These are phyloP conservation scores for Balamuthia mandrillaris DNA, from an alignment of 208 protist genomes.

Conservation along the genomic window DNA sequence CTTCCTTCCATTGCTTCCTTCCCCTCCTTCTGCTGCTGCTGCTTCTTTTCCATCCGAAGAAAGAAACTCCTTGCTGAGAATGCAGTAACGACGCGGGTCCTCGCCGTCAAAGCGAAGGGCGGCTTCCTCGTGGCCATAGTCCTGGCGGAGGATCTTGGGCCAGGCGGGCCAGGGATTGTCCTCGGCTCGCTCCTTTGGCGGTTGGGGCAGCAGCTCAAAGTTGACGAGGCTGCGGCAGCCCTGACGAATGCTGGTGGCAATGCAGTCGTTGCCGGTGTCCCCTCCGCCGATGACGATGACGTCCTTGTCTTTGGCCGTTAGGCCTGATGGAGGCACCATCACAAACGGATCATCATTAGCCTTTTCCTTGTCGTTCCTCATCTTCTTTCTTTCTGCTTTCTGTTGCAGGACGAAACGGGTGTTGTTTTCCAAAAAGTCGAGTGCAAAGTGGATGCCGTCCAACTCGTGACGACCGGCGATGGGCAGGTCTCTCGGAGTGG, in stretches of 20 bases:
- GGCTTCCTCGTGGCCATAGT: conserved; percentile 78
- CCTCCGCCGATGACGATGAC: conserved; percentile 81
- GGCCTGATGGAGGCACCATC: neutral
- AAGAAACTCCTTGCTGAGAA: conserved; percentile 70
- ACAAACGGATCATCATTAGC: neutral
- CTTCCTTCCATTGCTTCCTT: conserved; percentile 56
- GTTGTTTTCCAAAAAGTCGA: conserved; percentile 84
- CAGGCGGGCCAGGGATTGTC: conserved; percentile 79
- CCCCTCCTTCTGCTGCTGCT: no score
- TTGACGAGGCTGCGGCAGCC: conserved; percentile 63
- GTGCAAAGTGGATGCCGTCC: conserved; percentile 75
- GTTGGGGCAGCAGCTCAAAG: conserved; percentile 72
- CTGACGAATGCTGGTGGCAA: conserved; percentile 71
- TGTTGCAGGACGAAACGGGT: no score
- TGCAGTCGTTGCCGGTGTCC: conserved; percentile 81
- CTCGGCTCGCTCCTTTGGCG: conserved; percentile 50
- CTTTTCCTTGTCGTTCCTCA: neutral
- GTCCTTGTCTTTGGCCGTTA: conserved; percentile 57
- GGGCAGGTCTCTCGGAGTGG: conserved; percentile 66
- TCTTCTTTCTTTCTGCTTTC: no score
- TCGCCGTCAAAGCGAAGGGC: conserved; percentile 5
- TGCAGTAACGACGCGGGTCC: conserved; percentile 70
- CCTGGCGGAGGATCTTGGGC: conserved; percentile 71
- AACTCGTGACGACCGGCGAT: conserved; percentile 68
- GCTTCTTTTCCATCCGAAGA: no score